A percentile compares a stretch with the other conserved stretches of the same genome.
These are phyloP conservation scores for Calycina marina DNA, from an alignment of 2,329 filamentous ascomycete species.

Conservation along the genomic window DNA sequence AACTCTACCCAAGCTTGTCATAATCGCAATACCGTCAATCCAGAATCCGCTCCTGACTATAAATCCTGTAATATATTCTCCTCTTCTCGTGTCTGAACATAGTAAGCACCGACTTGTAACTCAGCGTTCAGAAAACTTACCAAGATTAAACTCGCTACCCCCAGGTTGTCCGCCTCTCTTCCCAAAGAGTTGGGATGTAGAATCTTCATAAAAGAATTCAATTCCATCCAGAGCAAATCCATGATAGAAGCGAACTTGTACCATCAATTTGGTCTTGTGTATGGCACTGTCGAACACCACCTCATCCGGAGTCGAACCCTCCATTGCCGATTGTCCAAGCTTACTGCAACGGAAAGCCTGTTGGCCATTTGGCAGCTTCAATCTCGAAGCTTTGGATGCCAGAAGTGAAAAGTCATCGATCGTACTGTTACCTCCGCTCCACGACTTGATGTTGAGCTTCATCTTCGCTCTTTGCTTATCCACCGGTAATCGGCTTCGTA, in stretches of 20 bases:
- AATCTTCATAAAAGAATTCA: conserved; percentile 87
- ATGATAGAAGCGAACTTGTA: conserved; percentile 61
- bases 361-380: conserved; percentile 64
- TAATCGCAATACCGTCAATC: conserved; percentile 79
- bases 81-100: conserved; percentile 56
- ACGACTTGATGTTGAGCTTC: conserved; percentile 60
- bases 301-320: conserved; percentile 55
- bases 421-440: conserved; percentile 56
- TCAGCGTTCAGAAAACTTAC: conserved; percentile 31
- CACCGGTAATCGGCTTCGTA: conserved; percentile 57
- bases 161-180: conserved; percentile 57
- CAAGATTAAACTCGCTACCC: conserved; percentile 62
- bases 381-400: conserved; percentile 50
- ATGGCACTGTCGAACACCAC: conserved; percentile 58
- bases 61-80: conserved; percentile 82
- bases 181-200: conserved; percentile 72
- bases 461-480: conserved; percentile 58
- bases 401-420: conserved; percentile 65
- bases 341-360: conserved; percentile 62
- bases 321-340: conserved; percentile 57
- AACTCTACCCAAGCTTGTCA: conserved; percentile 78
- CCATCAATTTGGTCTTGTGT: conserved; percentile 58
- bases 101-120: conserved; percentile 4
- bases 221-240: conserved; percentile 68
- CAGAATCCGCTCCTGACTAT: conserved; percentile 64